Evolutionary conservation across 768 basidiomycete genomes (phyloP), one percentile per base, ranked within the genome.

Genomic region (Naganishia kalamii): DNA sequence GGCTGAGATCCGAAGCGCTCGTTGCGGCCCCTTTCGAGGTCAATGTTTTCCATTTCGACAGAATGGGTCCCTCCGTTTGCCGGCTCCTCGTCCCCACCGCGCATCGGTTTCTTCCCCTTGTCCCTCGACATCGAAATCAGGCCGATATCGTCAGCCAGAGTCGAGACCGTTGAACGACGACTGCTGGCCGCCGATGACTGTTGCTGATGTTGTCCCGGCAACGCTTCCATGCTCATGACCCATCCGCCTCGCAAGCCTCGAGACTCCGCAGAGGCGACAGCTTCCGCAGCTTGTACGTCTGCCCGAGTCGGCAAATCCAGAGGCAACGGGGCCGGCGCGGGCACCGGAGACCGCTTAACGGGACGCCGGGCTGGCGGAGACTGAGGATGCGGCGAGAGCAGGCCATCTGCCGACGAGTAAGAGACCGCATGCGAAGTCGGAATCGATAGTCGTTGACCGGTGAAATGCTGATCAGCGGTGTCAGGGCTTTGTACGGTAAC

Each of bases 241-340:
- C 78, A 79, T 5, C 78, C 78, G 13, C 78, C 78, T 37, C 78
- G 69, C 15, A 79, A 66, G 1, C 75, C 75, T 17, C 65, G 69
- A 17, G 63, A 54, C 62, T 79, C 78, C 6, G 77, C 78, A 15
- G 65, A 57, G 33, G 74, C 73, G 47, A 79, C 76, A 8, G 78
- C 78, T 3, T 70, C 61, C 66, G 74, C 74, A 23, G 78, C 77
- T 62, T 78, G 75, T 1, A 79, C 73, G 50, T 79, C 78, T 1
- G 78, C 75, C 1, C 78, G 73, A 12, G 77, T 79, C 2, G 78
- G 78, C 5, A 79, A 66, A 60, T 79, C 77, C 27, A 78, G 67
- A 4, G 74, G 70, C 1, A 67, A 65, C 19, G 74, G 72, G 3
- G 71, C 69, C 10, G 77, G 77, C 10, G 68, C 48, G 10, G 64